These are phyloP conservation scores for Osmanthus fragrans DNA, from an alignment of 257 asterid genomes.

Conservation along the genomic window DNA sequence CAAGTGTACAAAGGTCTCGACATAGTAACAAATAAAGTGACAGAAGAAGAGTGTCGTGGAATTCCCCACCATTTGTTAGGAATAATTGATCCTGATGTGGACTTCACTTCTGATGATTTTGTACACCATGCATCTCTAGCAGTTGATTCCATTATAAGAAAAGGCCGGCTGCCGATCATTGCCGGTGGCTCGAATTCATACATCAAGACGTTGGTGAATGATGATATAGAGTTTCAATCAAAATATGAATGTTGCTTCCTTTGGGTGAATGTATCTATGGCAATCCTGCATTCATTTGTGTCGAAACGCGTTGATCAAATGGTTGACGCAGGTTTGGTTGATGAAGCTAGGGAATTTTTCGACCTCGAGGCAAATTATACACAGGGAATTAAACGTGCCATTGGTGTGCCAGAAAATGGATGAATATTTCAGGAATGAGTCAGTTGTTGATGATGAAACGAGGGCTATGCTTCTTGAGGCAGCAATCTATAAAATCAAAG, in stretches of 20 bases:
- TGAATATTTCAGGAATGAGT: constrained; percentile 12
- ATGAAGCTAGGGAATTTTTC: constrained; percentile 26
- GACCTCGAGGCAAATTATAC: constrained; percentile 4
- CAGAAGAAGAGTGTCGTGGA: constrained; percentile 6
- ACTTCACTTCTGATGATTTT: constrained; percentile 19
- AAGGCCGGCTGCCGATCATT: constrained; percentile 24
- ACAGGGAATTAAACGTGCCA: constrained; percentile 5
- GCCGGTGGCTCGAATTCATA: constrained; percentile 31
- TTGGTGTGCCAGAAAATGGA: constrained; percentile 27
- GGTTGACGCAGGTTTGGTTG: constrained; percentile 21
- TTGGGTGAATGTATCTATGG: constrained; percentile 22
- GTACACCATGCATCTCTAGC: not conserved
- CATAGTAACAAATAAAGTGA: constrained; percentile 23
- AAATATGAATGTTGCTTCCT: constrained; percentile 24
- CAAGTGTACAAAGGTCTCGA: constrained; percentile 32
- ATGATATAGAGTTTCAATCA: constrained; percentile 17
- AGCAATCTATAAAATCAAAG: constrained; percentile 27
- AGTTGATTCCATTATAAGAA: not conserved
- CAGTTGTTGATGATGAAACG: not conserved
- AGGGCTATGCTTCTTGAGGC: constrained; percentile 5
- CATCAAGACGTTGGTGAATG: constrained; percentile 30
- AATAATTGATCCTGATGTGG: constrained; percentile 8
- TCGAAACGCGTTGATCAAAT: constrained; percentile 32
- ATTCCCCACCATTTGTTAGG: constrained; percentile 33
- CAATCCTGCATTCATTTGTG: constrained; percentile 16